These are phyloP conservation scores for Logfia minima DNA, from an alignment of 129 eudicot species.

Conservation along the genomic window DNA sequence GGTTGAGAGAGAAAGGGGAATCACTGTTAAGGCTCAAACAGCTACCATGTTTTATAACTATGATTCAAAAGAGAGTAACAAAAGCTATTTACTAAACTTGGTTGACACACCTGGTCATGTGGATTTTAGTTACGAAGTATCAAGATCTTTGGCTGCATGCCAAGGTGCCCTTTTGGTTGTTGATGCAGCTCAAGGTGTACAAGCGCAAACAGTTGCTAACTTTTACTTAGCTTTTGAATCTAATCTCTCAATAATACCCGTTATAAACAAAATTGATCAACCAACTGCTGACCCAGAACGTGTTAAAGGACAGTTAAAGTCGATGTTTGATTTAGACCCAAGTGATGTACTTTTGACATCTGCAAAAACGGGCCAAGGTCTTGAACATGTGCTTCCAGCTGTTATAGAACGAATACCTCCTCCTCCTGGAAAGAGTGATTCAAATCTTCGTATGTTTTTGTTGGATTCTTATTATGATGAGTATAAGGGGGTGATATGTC, in stretches of 20 bases:
- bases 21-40: slow-evolving; percentile 96
- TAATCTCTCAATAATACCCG: slow-evolving; percentile 71
- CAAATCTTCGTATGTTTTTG: slow-evolving; percentile 80
- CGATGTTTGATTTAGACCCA: slow-evolving; percentile 94
- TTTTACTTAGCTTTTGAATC: slow-evolving; percentile 93
- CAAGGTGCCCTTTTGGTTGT: slow-evolving; percentile 96
- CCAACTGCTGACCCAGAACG: slow-evolving; percentile 99
- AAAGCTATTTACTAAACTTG: slow-evolving; percentile 68
- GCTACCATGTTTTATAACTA: slow-evolving; percentile 85
- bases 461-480: slow-evolving; percentile 96
- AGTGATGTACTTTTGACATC: slow-evolving; percentile 78
- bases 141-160: slow-evolving; percentile 96
- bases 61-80: slow-evolving; percentile 42
- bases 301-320: slow-evolving; percentile 76
- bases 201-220: slow-evolving; percentile 97
- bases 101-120: slow-evolving; percentile 98
- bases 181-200: slow-evolving; percentile 99
- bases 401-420: slow-evolving; percentile 90
- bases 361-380: slow-evolving; percentile 94
- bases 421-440: slow-evolving; percentile 68
- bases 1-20: slow-evolving; percentile 99
- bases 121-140: slow-evolving; percentile 97
- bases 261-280: slow-evolving; percentile 94
- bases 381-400: slow-evolving; percentile 92
- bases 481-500: slow-evolving; percentile 97